These are phyloP conservation scores for Xylaria acuta DNA, from an alignment of 495 filamentous ascomycete species.

Conservation along the genomic window DNA sequence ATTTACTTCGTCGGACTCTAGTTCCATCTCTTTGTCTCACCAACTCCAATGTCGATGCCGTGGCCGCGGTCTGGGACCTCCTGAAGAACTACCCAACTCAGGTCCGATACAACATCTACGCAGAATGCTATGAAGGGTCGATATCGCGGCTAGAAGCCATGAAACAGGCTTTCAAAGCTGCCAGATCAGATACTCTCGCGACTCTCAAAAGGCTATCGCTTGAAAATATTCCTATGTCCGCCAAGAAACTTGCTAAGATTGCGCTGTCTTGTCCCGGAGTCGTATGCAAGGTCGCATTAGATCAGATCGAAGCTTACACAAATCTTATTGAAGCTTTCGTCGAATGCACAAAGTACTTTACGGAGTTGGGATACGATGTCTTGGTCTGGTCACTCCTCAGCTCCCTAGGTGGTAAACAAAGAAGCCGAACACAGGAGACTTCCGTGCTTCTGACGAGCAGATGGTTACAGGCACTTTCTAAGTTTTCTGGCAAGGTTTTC, in stretches of 20 bases:
- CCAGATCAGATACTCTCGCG: slow-evolving; percentile 76
- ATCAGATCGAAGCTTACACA: slow-evolving; percentile 87
- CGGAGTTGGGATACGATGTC: slow-evolving; percentile 89
- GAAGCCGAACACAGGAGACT: slow-evolving; percentile 79
- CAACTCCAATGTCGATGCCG: slow-evolving; percentile 79
- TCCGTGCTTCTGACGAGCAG: slow-evolving; percentile 82
- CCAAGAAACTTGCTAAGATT: slow-evolving; percentile 83
- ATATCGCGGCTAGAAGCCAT: slow-evolving; percentile 80
- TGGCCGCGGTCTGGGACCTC: slow-evolving; percentile 83
- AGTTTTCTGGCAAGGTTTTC: slow-evolving; percentile 87
- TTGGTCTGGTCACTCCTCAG: slow-evolving; percentile 87
- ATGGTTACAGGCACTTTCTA: slow-evolving; percentile 85
- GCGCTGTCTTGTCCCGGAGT: slow-evolving; percentile 87
- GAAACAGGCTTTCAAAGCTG: slow-evolving; percentile 75
- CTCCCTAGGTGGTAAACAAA: slow-evolving; percentile 73
- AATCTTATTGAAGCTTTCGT: slow-evolving; percentile 93
- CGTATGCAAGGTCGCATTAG: slow-evolving; percentile 84
- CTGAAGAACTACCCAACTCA: slow-evolving; percentile 77
- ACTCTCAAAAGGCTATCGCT: slow-evolving; percentile 84
- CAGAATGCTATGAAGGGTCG: slow-evolving; percentile 84
- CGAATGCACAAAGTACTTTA: slow-evolving; percentile 92
- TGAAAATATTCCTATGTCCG: slow-evolving; percentile 84
- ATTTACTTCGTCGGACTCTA: slow-evolving; percentile 80
- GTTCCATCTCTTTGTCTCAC: slow-evolving; percentile 85
- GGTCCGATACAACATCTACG: slow-evolving; percentile 85